A percentile compares a stretch with the other conserved stretches of the same genome.
These are phyloP conservation scores for Thelonectria blattea DNA, from an alignment of 2,329 filamentous ascomycete genomes.

Conservation along the genomic window DNA sequence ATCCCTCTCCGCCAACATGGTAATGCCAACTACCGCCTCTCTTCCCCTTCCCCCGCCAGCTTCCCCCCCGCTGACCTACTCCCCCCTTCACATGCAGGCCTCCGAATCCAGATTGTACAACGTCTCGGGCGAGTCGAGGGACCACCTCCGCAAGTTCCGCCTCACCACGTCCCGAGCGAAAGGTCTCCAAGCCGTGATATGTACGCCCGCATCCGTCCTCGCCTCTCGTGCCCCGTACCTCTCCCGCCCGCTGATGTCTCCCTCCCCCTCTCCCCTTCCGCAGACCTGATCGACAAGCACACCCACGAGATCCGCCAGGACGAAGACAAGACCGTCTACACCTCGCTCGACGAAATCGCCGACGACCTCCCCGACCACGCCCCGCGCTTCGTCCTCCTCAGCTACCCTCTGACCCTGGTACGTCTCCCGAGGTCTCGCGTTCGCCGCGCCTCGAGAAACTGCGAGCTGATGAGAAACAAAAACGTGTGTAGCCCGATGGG, in stretches of 20 bases:
- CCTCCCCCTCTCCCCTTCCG: slow-evolving; percentile 31
- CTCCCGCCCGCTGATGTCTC: not conserved
- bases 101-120: slow-evolving; percentile 92
- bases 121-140: slow-evolving; percentile 88
- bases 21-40: slow-evolving; percentile 2
- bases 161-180: slow-evolving; percentile 86
- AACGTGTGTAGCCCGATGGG: slow-evolving; percentile 69
- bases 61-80: slow-evolving; percentile 22
- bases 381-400: slow-evolving; percentile 87
- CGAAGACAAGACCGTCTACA: slow-evolving; percentile 78
- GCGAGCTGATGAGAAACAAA: slow-evolving; percentile 20
- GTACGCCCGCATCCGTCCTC: slow-evolving; percentile 63
- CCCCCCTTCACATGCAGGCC: slow-evolving; percentile 37
- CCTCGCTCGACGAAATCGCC: slow-evolving; percentile 76
- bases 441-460: not conserved
- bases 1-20: slow-evolving; percentile 24
- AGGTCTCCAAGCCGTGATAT: slow-evolving; percentile 89
- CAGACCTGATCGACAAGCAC: slow-evolving; percentile 89
- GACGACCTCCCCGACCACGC: slow-evolving; percentile 94
- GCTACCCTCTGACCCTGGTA: slow-evolving; percentile 88
- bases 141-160: slow-evolving; percentile 92
- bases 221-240: not conserved
- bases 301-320: slow-evolving; percentile 88
- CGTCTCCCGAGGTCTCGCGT: slow-evolving; percentile 30
- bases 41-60: too few species aligned